Conservation (phyloP, 2,329 filamentous ascomycete species). For the Penicillium hordei region DNA sequence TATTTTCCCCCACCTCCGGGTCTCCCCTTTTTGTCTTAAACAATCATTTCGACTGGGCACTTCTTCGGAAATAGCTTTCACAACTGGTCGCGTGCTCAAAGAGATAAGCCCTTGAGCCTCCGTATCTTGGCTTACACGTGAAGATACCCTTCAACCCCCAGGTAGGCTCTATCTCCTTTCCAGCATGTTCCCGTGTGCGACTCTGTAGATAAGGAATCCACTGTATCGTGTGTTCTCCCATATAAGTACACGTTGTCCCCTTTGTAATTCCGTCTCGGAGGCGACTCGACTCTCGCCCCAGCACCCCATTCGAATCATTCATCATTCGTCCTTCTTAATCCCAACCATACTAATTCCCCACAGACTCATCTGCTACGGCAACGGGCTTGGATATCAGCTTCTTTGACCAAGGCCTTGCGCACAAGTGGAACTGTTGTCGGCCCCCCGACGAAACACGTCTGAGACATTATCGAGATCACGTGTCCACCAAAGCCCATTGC, state of each 20-base stretch:
- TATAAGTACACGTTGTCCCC: constrained; percentile 7
- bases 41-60: background rate
- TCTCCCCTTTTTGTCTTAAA: constrained; percentile 6
- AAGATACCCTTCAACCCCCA: constrained; percentile 7
- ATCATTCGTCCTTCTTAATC: constrained; percentile 10
- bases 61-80: background rate
- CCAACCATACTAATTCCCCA: constrained; percentile 23
- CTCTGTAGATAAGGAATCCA: constrained; percentile 15
- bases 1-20: constrained; percentile 18
- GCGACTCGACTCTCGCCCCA: constrained; percentile 1
- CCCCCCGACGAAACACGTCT: constrained; percentile 22
- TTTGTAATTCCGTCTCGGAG: constrained; percentile 12
- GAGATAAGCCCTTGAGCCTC: constrained; percentile 1
- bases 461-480: constrained; percentile 32
- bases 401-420: constrained; percentile 25
- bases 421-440: constrained; percentile 18
- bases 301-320: constrained; percentile 9
- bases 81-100: constrained; percentile 12
- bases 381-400: constrained; percentile 28
- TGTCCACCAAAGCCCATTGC: constrained; percentile 29
- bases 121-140: constrained; percentile 8
- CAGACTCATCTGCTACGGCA: constrained; percentile 31
- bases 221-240: constrained; percentile 3
- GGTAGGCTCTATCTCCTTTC: constrained; percentile 28
- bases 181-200: background rate